phyloP scores from a whole-genome alignment of 1,284 basidiomycete genomes.

The Inonotus obliquus region DNA sequence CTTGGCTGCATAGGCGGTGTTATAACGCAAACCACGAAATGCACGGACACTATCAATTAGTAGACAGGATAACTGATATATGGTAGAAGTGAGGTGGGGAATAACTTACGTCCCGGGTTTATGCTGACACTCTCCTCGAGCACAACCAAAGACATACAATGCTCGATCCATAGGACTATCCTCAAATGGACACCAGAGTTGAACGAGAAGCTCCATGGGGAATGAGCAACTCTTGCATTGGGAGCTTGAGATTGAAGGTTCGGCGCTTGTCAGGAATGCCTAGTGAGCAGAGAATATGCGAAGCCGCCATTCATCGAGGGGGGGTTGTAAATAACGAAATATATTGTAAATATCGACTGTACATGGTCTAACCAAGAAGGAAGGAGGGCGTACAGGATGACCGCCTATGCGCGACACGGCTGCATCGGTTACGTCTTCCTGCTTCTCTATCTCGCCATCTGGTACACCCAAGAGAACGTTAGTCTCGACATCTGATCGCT shows the following conservation, averaged over 20 bases:
- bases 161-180: conserved; percentile 76
- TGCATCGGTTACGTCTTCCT: conserved; percentile 59
- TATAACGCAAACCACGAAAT: conserved; percentile 68
- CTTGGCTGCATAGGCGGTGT: conserved; percentile 67
- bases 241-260: conserved; percentile 33
- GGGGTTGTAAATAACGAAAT: conserved; percentile 31
- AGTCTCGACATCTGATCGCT: conserved; percentile 53
- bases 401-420: conserved; percentile 83
- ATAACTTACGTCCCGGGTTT: conserved; percentile 62
- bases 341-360: conserved; percentile 23
- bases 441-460: conserved; percentile 57
- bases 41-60: conserved; percentile 56
- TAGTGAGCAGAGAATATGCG: conserved; percentile 13
- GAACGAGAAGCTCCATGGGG: conserved; percentile 74
- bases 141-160: conserved; percentile 78
- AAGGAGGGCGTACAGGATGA: conserved; percentile 67
- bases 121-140: conserved; percentile 60
- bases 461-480: conserved; percentile 72
- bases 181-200: conserved; percentile 84
- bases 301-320: conserved; percentile 1
- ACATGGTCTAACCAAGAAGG: conserved; percentile 33
- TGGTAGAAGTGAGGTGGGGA: neutral
- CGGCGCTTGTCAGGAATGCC: conserved; percentile 30
- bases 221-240: conserved; percentile 64
- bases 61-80: conserved; percentile 3